Evolutionary conservation across 257 asterid species (phyloP).

Genomic region (Henckelia pumila): DNA sequence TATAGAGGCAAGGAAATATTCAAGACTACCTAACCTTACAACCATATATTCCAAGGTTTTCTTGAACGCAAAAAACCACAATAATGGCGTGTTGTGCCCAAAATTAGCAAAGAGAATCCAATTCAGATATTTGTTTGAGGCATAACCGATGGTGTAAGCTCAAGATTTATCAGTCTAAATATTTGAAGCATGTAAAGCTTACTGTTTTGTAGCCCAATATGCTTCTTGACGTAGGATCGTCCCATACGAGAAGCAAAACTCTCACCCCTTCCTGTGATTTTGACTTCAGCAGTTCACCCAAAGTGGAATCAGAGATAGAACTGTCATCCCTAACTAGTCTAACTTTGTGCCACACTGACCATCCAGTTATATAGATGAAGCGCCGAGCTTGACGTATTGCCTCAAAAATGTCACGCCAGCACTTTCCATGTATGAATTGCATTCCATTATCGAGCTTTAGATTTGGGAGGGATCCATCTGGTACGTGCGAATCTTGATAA

Average conservation of each 20-base stretch:
- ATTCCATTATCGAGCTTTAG: constrained; percentile 70
- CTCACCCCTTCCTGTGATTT: constrained; percentile 99
- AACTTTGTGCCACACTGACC: constrained; percentile 99
- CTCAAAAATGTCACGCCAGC: constrained; percentile 88
- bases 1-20: constrained; percentile 1
- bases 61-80: background rate
- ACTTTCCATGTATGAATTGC: constrained; percentile 79
- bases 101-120: constrained; percentile 20
- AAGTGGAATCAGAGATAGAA: constrained; percentile 48
- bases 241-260: constrained; percentile 95
- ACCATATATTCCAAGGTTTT: constrained; percentile 10
- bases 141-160: constrained; percentile 14
- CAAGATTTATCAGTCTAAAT: constrained; percentile 6
- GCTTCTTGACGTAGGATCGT: constrained; percentile 95
- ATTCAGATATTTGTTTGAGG: constrained; percentile 14
- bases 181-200: constrained; percentile 32
- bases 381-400: constrained; percentile 82
- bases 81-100: background rate
- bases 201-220: constrained; percentile 90
- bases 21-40: constrained; percentile 9
- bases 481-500: constrained; percentile 98
- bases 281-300: constrained; percentile 87
- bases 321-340: constrained; percentile 80
- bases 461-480: constrained; percentile 75
- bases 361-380: constrained; percentile 85